Base-by-base conservation (phyloP, 371 early-diverging fungal species). In the Mucor saturninus region DNA sequence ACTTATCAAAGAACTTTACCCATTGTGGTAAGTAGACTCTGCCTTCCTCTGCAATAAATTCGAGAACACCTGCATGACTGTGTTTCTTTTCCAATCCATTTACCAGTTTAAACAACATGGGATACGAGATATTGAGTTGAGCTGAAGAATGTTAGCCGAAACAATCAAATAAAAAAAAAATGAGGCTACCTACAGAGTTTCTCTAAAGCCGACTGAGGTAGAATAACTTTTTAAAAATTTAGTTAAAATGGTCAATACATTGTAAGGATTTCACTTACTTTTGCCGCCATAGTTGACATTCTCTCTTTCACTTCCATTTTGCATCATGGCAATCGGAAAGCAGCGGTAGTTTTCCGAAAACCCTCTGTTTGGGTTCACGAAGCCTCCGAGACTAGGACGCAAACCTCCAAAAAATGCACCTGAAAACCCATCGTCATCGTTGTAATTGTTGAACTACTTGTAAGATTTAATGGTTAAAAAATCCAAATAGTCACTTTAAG, bases 21-120 rank as follows among this genome's bases (percentile, higher is more conserved):
- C 99, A 99, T 52, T 92, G 90, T 31, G 99, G 99, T 38, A 99
- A 73, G 69, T 97, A 96, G 5, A 93, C 93, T 31, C 95, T 83
- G 26, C 98, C 99, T 79, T 98, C 98, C 69, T 97, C 96, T 28
- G 98, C 98, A 37, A 93, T 96, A 73, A 99, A 99, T 77, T 99
- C 99, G 6, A 99, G 88, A 2, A 99, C 99, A 69, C 99, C 98
- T 29, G 96, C 96, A 73, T 99, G 95, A 10, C 99, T 94, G 49
- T 84, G 75, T 52, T 69, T 75, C 45, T 77, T 71, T 13, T 71
- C 75, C 15, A 67, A 67, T 53, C 74, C 83, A 73, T 86, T 92
- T 30, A 73, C 75, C 39, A 98, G 75, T 61, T 87, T 83, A 72
- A 98, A 98, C 30, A 94, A 75, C 94, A 97, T 92, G 10, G 99